Percentiles rank a stretch among this genome's conserved stretches.
These are phyloP conservation scores for Hanseniaspora mollemarum DNA, from an alignment of 805 yeast species.

Conservation along the genomic window DNA sequence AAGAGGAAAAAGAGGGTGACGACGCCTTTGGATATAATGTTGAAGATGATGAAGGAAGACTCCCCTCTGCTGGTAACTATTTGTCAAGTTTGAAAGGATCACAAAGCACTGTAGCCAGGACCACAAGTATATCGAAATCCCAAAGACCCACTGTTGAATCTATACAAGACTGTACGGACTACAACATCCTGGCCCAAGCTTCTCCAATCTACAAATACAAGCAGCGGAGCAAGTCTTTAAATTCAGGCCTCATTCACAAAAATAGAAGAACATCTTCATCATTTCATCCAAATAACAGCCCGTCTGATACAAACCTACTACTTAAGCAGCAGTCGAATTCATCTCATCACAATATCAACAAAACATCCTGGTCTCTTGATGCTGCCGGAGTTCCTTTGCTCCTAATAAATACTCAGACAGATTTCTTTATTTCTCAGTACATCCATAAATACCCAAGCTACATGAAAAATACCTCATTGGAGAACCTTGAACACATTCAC, in stretches of 20 bases:
- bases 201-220: slow-evolving; percentile 1
- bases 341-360: neutral
- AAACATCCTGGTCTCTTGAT: neutral
- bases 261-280: slow-evolving; percentile 1
- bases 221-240: neutral
- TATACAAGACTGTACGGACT: neutral
- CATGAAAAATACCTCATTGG: neutral
- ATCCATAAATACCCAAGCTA: neutral
- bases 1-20: neutral
- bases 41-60: slow-evolving; percentile 7
- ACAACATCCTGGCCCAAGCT: neutral
- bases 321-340: neutral
- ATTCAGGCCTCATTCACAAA: slow-evolving; percentile 2
- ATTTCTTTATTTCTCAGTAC: neutral
- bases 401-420: slow-evolving; percentile 11
- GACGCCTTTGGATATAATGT: neutral
- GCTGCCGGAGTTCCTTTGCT: slow-evolving; percentile 14
- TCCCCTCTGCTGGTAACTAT: slow-evolving; percentile 13
- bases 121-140: slow-evolving; percentile 8
- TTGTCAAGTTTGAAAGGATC: slow-evolving; percentile 1
- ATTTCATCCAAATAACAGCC: neutral
- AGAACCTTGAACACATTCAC: slow-evolving; percentile 6
- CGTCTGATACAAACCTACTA: neutral
- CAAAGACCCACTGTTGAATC: neutral
- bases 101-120: slow-evolving; percentile 3